Base-by-base conservation (phyloP, 2,329 filamentous ascomycete species). In the Cyclaneusma minus region DNA sequence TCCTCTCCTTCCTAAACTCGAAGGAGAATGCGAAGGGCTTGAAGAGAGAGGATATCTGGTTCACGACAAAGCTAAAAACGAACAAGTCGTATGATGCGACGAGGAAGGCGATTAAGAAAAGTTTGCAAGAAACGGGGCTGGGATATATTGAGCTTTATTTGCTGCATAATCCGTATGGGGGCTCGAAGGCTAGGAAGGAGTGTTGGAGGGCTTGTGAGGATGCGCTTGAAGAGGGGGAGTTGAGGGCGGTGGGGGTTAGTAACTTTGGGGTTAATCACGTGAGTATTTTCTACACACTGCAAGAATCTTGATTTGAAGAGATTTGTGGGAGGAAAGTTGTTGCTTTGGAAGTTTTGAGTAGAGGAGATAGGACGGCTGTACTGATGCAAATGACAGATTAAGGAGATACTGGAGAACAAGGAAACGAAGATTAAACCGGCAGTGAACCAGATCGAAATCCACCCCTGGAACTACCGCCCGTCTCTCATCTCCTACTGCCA, bases 121-220 rank as follows among this genome's bases (percentile, higher is more conserved):
- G 68, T 16, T 58, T 84, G 4, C 60, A 68, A 24, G 63, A 64
- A 29, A 72, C 68, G 13, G 75, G 70, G 0, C 51, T 85, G 16
- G 76, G 69, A 1, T 84, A 85, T 47, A 68, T 87, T 29, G 81
- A 89, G 42, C 49, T 89, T 22, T 85, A 87, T 47, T 55, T 91
- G 7, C 56, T 89, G 29, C 82, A 89, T 44, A 78, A 71, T 24
- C 82, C 81, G 0, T 82, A 82, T 39, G 80, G 81, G 5, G 80
- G 81, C 2, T 70, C 60, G 40, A 50, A 64, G 39, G 71, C 68
- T 6, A 60, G 81, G 4, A 47, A 78, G 27, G 71, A 77, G 19
- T 80, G 75, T 42, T 89, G 81, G 80, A 64, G 56, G 38, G 81
- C 81, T 0, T 54, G 89, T 1, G 74, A 82, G 38, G 80, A 87